Base-by-base conservation (phyloP, 163 green algal species). In the Volvox carteri region DNA sequence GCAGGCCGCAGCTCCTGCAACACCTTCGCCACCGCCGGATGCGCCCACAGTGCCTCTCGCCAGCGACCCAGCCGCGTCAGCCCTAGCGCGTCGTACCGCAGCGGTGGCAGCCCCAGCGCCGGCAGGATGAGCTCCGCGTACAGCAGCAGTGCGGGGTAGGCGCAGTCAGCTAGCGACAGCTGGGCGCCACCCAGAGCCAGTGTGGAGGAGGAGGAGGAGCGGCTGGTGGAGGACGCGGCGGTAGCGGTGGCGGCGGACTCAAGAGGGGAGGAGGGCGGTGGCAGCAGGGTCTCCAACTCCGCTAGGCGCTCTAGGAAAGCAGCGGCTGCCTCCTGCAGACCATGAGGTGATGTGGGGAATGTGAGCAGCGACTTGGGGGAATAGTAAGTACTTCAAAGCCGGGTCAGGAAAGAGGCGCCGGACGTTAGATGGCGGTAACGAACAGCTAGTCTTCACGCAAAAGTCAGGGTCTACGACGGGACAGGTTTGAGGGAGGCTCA, bases 101-200 rank as follows among this genome's bases (percentile, higher is more conserved):
- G 30, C 5, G 50, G 25, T 58, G 58, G 41, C 41, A 33, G 33
- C 58, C 62, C 78, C 78, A 86, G 78, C 44, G 60, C 84, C 35
- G 89, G 78, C 48, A 90, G 78, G 0, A 91, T 76, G 25, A 91
- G 35, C 56, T 92, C 85, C 35, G 85, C 85, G 60, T 92, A 92
- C 28, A 86, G 46, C 25, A 92, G n/a, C 77, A 91, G 79, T 6
- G 68, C 89, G 6, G 89, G 89, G 58, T 92, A 92, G 46, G 76
- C 85, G 30, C 77, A 89, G 48, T 92, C 89, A 18, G 77, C 89
- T 4, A 92, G 56, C 16, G 65, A 87, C 21, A 92, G 74, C 0
- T 18, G 35, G 46, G 48, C 2, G 23, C 74, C 74, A 37, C 44
- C 42, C 25, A 87, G 46, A 16, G 86, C 86, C 68, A 84, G 78